phyloP scores from a whole-genome alignment of 805 yeast genomes.

The Blastobotrys robertii region DNA sequence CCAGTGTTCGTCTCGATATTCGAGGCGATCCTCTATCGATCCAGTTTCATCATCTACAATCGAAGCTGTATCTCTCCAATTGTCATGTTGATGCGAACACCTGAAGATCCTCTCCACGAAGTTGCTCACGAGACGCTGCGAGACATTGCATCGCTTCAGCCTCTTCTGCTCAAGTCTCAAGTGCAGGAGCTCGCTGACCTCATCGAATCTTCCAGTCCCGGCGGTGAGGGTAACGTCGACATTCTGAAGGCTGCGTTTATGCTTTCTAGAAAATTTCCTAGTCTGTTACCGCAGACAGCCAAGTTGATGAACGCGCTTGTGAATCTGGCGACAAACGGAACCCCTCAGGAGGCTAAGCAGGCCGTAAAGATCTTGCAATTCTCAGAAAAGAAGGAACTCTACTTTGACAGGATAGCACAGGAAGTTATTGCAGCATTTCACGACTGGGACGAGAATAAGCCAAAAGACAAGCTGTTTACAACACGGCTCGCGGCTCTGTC shows the following conservation, averaged over 20 bases:
- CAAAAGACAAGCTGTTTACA: conserved; percentile 28
- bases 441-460: neutral
- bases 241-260: conserved; percentile 53
- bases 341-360: conserved; percentile 54
- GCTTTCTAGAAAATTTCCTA: conserved; percentile 43
- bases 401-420: conserved; percentile 31
- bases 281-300: conserved; percentile 36
- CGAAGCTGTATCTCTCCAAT: conserved; percentile 50
- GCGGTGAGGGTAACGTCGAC: conserved; percentile 24
- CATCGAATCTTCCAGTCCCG: conserved; percentile 26
- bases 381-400: conserved; percentile 34
- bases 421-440: conserved; percentile 11
- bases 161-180: conserved; percentile 56
- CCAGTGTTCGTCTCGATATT: conserved; percentile 45
- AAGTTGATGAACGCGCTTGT: conserved; percentile 38
- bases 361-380: conserved; percentile 49
- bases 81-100: conserved; percentile 33
- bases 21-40: conserved; percentile 49
- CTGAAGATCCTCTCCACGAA: conserved; percentile 21
- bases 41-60: conserved; percentile 54
- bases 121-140: conserved; percentile 47
- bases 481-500: conserved; percentile 53
- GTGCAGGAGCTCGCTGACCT: conserved; percentile 38
- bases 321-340: conserved; percentile 40
- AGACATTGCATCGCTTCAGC: conserved; percentile 48